Evolutionary conservation across 2,329 filamentous ascomycete species (phyloP), one percentile per base, ranked within the genome.

Genomic region (Bipolaris sorokiniana): DNA sequence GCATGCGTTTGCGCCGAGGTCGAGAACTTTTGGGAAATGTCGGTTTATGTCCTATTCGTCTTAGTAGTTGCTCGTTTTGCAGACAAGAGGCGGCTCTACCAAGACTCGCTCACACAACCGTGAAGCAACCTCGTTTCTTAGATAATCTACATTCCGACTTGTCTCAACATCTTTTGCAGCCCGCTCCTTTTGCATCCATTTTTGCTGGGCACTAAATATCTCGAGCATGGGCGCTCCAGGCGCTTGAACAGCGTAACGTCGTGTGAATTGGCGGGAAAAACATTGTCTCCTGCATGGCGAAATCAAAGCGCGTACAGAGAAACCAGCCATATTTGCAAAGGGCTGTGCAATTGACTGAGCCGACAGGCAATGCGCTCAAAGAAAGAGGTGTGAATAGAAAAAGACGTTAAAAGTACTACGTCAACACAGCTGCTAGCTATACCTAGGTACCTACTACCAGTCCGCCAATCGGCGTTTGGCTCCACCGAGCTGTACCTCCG

Each of bases 1-100:
- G 83, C 94, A 97, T 60, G 94, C 91, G 76, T 98, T 97, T 61
- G 95, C 94, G 61, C 95, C 95, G 31, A 97, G 87, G 76, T 99
- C 95, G 59, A 99, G 89, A 22, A 92, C 92, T 64, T 86, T 84
- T 42, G 90, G 86, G 69, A 96, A 97, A 54, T 87, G 83, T 31
- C 95, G 90, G 69, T 96, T 97, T 80, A 99, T 96, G 74, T 98
- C 93, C 90, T 93, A 20, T 0, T n/a, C 2, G 13, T 16, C 33
- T 71, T 46, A 70, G 60, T 48, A 16, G 16, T 42, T 15, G 51
- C 28, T 52, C 23, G 20, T n/a, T 28, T 0, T 11, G 7, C 2
- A 26, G 31, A 34, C 16, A 40, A 26, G 13, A 18, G 3, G 47
- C 76, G 51, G 26, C n/a, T 34, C 18, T 80, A 93, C 90, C 65